Conservation (phyloP, 164 flowering plant genomes). For the Warburgia ugandensis region DNA sequence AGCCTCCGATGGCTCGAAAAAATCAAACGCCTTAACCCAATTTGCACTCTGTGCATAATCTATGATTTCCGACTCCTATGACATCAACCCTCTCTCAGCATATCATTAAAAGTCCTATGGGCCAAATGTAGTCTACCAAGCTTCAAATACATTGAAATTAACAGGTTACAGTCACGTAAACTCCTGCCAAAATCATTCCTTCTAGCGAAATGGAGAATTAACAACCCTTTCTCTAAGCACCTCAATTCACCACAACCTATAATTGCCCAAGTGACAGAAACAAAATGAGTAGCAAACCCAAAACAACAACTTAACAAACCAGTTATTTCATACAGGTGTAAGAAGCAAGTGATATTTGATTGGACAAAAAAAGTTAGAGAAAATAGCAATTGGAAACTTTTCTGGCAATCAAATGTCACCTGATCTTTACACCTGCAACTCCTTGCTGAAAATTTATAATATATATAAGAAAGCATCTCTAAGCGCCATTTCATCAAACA, state of each 20-base stretch:
- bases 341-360: no score
- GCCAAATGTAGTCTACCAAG: conserved; percentile 25
- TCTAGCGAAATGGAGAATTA: conserved; percentile 16
- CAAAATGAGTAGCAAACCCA: conserved; percentile 13
- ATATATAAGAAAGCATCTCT: conserved; percentile 19
- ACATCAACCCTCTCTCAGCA: conserved; percentile 30
- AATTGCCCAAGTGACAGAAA: conserved; percentile 14
- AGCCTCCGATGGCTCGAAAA: conserved; percentile 23
- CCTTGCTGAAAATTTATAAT: no score
- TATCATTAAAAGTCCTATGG: conserved; percentile 18
- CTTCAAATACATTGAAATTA: conserved; percentile 32
- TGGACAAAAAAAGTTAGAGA: no score
- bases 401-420: no score
- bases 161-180: conserved; percentile 16
- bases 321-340: no score
- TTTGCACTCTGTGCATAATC: conserved; percentile 27
- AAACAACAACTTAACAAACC: conserved; percentile 17
- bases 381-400: no score
- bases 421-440: no score
- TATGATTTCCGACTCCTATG: conserved; percentile 32
- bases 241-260: conserved; percentile 27
- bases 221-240: conserved; percentile 14
- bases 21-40: conserved; percentile 23
- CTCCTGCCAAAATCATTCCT: conserved; percentile 17
- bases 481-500: conserved; percentile 27